A percentile compares a stretch with the other conserved stretches of the same genome.
Evolutionary conservation across 2,329 filamentous ascomycete species (phyloP).

Genomic region (Colletotrichum sansevieriae): DNA sequence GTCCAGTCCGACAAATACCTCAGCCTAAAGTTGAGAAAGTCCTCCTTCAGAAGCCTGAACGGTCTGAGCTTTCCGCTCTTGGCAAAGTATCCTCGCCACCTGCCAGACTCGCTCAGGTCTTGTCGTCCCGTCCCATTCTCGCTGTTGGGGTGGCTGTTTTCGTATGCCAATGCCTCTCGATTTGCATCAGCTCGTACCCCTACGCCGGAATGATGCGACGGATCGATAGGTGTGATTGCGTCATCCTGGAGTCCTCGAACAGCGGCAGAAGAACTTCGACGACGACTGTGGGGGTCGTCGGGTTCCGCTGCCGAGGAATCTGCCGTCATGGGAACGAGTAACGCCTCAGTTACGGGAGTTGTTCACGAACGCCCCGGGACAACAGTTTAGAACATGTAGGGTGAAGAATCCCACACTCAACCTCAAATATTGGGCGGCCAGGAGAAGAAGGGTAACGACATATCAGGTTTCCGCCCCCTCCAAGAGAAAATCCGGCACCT

Average conservation of each 20-base stretch:
- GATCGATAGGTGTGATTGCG: conserved; percentile 9
- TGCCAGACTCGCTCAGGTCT: not conserved
- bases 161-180: not conserved
- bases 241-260: conserved; percentile 1
- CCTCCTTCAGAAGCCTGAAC: conserved; percentile 65
- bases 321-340: conserved; percentile 11
- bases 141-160: not conserved
- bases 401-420: too few species aligned
- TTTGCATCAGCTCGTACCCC: not conserved
- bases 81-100: conserved; percentile 45
- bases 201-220: too few species aligned
- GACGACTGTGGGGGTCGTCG: not conserved
- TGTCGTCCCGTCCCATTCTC: conserved; percentile 2
- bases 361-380: too few species aligned
- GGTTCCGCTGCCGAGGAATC: not conserved
- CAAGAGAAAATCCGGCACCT: not conserved
- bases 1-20: conserved; percentile 68
- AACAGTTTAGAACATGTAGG: too few species aligned
- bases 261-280: not conserved
- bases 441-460: too few species aligned
- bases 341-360: too few species aligned
- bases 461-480: too few species aligned
- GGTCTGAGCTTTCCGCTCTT: conserved; percentile 61
- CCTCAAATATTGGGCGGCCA: too few species aligned
- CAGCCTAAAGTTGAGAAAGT: conserved; percentile 58